A percentile compares a stretch with the other conserved stretches of the same genome.
phyloP scores from a whole-genome alignment of 139 green algal genomes.

The Chlorokybus atmophyticus region DNA sequence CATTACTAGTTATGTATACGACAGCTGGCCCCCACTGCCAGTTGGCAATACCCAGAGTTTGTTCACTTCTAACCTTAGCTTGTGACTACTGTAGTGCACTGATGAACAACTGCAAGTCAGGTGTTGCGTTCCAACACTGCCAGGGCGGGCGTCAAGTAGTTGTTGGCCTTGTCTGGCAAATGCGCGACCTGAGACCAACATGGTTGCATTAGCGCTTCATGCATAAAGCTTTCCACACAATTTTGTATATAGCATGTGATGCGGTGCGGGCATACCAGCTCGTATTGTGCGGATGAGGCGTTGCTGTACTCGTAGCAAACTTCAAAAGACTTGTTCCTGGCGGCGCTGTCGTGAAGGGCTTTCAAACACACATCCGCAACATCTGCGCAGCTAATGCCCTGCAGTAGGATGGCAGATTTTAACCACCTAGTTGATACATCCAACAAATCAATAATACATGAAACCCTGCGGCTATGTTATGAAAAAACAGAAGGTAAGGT shows the following conservation, averaged over 20 bases:
- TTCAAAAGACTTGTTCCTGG: constrained; percentile 96
- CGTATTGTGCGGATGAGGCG: too few relatives aligned
- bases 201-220: too few relatives aligned
- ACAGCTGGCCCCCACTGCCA: too few relatives aligned
- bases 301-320: too few relatives aligned
- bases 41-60: too few relatives aligned
- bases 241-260: too few relatives aligned
- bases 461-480: constrained; percentile 1
- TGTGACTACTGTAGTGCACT: too few relatives aligned
- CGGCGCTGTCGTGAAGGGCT: constrained; percentile 37
- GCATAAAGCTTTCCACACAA: too few relatives aligned
- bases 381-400: constrained; percentile 80
- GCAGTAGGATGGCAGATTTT: constrained; percentile 33
- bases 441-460: not conserved
- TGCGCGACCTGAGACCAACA: constrained; percentile 31
- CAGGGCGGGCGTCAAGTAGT: constrained; percentile 24
- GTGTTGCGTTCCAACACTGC: constrained; percentile 28
- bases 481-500: not conserved
- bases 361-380: constrained; percentile 92
- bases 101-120: too few relatives aligned
- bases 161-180: constrained; percentile 26
- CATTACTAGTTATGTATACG: too few relatives aligned
- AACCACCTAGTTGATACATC: constrained; percentile 6
- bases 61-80: too few relatives aligned
- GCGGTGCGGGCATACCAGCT: too few relatives aligned